Evolutionary conservation across 2,329 filamentous ascomycete genomes (phyloP).

Genomic region (Immersiporthe knoxdaviesiana): DNA sequence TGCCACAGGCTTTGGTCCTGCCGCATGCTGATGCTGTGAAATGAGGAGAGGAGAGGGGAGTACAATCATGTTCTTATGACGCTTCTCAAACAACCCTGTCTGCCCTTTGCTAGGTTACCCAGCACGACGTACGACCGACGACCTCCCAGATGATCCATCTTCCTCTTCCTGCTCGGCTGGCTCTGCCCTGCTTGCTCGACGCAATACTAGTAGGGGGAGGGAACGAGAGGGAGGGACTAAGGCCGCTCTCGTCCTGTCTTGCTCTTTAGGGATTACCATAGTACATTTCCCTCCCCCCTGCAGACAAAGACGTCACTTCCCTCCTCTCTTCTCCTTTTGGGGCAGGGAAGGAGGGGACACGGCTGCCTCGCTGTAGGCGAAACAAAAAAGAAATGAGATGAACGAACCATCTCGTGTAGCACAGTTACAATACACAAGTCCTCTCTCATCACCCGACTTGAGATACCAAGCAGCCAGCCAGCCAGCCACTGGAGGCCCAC

Average conservation of each 20-base stretch:
- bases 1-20: too few relatives aligned
- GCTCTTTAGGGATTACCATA: neutral
- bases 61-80: neutral
- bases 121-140: neutral
- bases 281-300: neutral
- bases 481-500: conserved; percentile 1
- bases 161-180: neutral
- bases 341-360: neutral
- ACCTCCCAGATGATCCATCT: neutral
- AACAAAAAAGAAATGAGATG: neutral
- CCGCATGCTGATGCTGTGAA: neutral
- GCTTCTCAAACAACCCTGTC: neutral
- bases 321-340: neutral
- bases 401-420: neutral
- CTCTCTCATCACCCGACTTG: too few relatives aligned
- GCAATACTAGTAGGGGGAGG: neutral
- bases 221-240: neutral
- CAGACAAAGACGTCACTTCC: conserved; percentile 2
- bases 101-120: neutral
- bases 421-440: neutral
- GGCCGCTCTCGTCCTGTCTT: neutral
- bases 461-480: neutral
- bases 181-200: neutral
- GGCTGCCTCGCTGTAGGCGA: neutral
- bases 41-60: too few relatives aligned